Evolutionary conservation across 2,329 filamentous ascomycete species (phyloP).

Genomic region (Colletotrichum phormii): DNA sequence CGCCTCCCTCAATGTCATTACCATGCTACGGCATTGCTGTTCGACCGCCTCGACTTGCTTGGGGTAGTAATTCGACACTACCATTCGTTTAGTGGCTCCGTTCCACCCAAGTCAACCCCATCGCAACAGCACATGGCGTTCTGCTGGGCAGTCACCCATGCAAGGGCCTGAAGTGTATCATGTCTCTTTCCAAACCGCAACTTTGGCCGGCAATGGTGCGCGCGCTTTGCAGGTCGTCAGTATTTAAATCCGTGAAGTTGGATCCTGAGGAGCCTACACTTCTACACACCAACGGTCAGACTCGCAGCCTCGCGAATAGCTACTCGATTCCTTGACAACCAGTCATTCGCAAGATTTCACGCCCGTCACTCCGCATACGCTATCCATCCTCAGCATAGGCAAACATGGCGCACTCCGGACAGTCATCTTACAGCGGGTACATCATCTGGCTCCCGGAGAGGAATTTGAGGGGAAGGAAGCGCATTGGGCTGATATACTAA

Average conservation of each 20-base stretch:
- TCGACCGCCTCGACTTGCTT: too few relatives aligned
- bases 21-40: too few relatives aligned
- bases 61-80: too few relatives aligned
- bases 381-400: not conserved
- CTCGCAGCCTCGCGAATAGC: not conserved
- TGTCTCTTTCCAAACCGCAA: not conserved
- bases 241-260: not conserved
- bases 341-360: not conserved
- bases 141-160: not conserved
- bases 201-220: not conserved
- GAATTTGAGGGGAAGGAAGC: not conserved
- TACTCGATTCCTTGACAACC: not conserved
- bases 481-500: not conserved
- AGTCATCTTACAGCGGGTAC: slow-evolving; percentile 8
- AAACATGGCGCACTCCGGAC: not conserved
- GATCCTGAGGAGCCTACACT: not conserved
- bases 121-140: not conserved
- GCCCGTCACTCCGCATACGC: too few relatives aligned
- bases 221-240: not conserved
- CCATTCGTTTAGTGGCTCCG: not conserved
- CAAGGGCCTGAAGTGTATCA: not conserved
- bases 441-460: not conserved
- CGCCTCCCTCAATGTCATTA: too few relatives aligned
- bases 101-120: not conserved
- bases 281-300: not conserved